Evolutionary conservation across 768 basidiomycete genomes (phyloP).

Genomic region (Mycena vulgaris): DNA sequence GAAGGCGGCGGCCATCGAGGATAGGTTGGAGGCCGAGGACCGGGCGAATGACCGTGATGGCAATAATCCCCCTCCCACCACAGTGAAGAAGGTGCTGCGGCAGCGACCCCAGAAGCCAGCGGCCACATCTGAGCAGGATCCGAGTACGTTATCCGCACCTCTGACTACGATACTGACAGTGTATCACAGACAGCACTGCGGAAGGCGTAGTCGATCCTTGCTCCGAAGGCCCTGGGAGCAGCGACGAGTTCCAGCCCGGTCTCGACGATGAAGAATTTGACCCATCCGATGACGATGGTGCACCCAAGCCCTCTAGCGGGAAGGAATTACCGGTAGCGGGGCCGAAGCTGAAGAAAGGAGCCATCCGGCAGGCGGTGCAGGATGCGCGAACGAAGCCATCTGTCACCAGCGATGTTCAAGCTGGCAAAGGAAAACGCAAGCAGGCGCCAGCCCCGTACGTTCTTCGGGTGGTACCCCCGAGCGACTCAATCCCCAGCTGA

Average conservation of each 20-base stretch:
- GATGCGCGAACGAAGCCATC: background rate
- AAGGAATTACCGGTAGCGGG: no score
- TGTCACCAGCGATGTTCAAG: background rate
- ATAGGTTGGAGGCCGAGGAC: background rate
- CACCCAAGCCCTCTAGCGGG: no score
- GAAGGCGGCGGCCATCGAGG: background rate
- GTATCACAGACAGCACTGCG: background rate
- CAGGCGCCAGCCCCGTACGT: no score
- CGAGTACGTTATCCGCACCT: background rate
- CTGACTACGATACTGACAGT: background rate
- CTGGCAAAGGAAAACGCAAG: background rate
- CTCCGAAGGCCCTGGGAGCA: slow-evolving; percentile 7
- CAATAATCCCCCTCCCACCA: slow-evolving; percentile 3
- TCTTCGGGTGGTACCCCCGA: no score
- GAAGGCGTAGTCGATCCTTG: background rate
- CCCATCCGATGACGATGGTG: no score
- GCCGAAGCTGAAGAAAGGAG: background rate
- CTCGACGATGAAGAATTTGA: no score
- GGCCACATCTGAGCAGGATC: background rate
- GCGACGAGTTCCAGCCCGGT: background rate
- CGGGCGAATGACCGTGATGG: background rate
- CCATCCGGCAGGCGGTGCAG: background rate
- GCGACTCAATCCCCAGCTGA: no score
- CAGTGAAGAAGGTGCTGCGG: background rate
- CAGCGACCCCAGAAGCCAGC: background rate